Evolutionary conservation across 176 grass and related monocot species (phyloP).

Genomic region (Melocanna baccifera): DNA sequence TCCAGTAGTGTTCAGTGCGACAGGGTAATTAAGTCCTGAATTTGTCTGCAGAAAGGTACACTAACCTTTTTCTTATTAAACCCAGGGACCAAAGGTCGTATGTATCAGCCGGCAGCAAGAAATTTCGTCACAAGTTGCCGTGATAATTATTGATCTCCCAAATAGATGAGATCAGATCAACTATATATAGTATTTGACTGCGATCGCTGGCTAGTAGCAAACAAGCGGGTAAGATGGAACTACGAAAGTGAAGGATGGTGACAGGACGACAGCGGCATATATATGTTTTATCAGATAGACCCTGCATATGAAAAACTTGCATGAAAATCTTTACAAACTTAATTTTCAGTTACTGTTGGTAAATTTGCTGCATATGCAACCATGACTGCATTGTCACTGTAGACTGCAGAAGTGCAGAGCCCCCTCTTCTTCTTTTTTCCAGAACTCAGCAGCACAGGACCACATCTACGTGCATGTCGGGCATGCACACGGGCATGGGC

Average conservation of each 20-base stretch:
- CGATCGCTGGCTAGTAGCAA: neutral
- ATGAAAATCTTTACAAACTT: no score
- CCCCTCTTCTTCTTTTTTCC: neutral
- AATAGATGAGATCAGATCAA: neutral
- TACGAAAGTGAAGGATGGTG: neutral
- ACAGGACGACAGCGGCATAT: neutral
- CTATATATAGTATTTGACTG: neutral
- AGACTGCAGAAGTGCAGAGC: neutral
- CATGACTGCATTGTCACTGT: neutral
- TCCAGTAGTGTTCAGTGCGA: neutral
- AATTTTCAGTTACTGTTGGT: neutral
- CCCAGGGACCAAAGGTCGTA: neutral
- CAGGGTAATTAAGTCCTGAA: slow-evolving; percentile 8
- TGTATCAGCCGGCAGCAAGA: neutral
- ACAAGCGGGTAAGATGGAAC: neutral
- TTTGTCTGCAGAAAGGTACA: slow-evolving; percentile 31
- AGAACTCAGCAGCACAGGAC: neutral
- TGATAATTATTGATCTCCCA: neutral
- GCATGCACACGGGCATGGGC: slow-evolving; percentile 31
- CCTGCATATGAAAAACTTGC: neutral
- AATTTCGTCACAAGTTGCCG: neutral
- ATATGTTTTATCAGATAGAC: neutral
- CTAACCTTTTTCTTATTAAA: neutral
- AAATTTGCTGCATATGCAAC: neutral
- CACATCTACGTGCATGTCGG: neutral